These are phyloP conservation scores for Boletus rubropictus DNA, from an alignment of 768 basidiomycete species.

Conservation along the genomic window DNA sequence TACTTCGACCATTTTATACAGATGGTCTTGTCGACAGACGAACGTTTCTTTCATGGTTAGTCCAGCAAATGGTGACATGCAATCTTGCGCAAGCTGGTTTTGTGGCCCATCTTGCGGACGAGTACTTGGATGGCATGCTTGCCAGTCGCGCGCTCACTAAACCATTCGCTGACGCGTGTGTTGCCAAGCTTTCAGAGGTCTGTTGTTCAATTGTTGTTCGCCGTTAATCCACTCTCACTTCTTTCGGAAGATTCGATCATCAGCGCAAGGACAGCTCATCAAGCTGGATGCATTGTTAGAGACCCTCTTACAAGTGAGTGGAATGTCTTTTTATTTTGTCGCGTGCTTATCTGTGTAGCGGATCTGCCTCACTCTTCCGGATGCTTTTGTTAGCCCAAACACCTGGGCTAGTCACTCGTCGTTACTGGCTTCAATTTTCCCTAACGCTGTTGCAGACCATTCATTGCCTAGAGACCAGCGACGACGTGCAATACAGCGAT, in stretches of 20 bases:
- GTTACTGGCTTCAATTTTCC: constrained; percentile 36
- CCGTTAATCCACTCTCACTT: background rate
- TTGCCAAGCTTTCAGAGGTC: constrained; percentile 62
- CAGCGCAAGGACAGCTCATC: constrained; percentile 50
- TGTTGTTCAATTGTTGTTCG: constrained; percentile 16
- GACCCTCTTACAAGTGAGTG: constrained; percentile 54
- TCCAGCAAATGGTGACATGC: constrained; percentile 68
- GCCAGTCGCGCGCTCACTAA: constrained; percentile 60
- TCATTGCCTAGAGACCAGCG: constrained; percentile 18
- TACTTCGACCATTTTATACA: constrained; percentile 70
- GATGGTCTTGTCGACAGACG: constrained; percentile 77
- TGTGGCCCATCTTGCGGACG: constrained; percentile 67
- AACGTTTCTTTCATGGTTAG: constrained; percentile 74
- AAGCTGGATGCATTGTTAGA: constrained; percentile 50
- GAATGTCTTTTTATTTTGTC: background rate
- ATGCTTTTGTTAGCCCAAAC: constrained; percentile 68
- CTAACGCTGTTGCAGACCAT: constrained; percentile 33
- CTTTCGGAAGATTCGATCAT: constrained; percentile 46
- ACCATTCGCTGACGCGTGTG: constrained; percentile 67
- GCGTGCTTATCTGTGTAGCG: constrained; percentile 38
- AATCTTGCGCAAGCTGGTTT: constrained; percentile 82
- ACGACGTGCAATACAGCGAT: constrained; percentile 42
- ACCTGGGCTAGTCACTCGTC: constrained; percentile 54
- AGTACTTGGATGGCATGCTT: constrained; percentile 69
- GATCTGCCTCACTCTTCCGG: constrained; percentile 63